Percentiles rank a stretch among this genome's conserved stretches.
phyloP scores from a whole-genome alignment of 1,139 yeast species.

The Yamadazyma songkhlaensis region DNA sequence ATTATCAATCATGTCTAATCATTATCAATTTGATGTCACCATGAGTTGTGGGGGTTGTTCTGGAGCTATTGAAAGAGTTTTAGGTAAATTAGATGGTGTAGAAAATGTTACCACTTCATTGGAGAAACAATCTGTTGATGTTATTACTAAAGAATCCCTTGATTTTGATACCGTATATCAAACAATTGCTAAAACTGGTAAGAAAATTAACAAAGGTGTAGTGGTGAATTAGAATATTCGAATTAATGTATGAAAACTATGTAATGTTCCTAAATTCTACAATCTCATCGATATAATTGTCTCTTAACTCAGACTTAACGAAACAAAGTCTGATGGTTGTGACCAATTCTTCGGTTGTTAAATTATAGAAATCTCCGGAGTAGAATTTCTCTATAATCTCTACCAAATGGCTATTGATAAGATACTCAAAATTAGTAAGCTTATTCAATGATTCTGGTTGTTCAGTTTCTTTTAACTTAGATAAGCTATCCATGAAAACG shows the following conservation, averaged over 20 bases:
- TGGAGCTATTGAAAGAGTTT: slow-evolving; percentile 78
- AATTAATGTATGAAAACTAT: slow-evolving; percentile 1
- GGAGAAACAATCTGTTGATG: slow-evolving; percentile 80
- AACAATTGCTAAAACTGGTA: slow-evolving; percentile 88
- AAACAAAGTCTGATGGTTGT: slow-evolving; percentile 58
- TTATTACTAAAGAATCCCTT: slow-evolving; percentile 51
- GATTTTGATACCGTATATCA: slow-evolving; percentile 75
- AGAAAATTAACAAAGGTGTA: slow-evolving; percentile 67
- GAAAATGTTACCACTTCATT: slow-evolving; percentile 68
- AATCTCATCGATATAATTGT: slow-evolving; percentile 61
- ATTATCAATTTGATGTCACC: slow-evolving; percentile 72
- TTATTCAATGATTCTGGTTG: slow-evolving; percentile 35
- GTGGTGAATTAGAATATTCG: slow-evolving; percentile 5
- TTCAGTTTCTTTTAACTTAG: slow-evolving; percentile 16
- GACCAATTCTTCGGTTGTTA: slow-evolving; percentile 64
- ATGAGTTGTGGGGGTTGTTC: slow-evolving; percentile 91
- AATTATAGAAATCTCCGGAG: slow-evolving; percentile 71
- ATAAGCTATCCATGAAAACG: slow-evolving; percentile 17
- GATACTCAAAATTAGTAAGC: slow-evolving; percentile 39
- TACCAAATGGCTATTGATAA: slow-evolving; percentile 56
- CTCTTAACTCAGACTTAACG: slow-evolving; percentile 67
- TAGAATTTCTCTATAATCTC: slow-evolving; percentile 71
- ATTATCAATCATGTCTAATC: slow-evolving; percentile 16
- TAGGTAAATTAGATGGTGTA: slow-evolving; percentile 73
- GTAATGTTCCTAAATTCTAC: slow-evolving; percentile 22